Percentiles rank a stretch among this genome's conserved stretches.
phyloP scores from a whole-genome alignment of 352 stramenopile species.

The Globisporangium polare region DNA sequence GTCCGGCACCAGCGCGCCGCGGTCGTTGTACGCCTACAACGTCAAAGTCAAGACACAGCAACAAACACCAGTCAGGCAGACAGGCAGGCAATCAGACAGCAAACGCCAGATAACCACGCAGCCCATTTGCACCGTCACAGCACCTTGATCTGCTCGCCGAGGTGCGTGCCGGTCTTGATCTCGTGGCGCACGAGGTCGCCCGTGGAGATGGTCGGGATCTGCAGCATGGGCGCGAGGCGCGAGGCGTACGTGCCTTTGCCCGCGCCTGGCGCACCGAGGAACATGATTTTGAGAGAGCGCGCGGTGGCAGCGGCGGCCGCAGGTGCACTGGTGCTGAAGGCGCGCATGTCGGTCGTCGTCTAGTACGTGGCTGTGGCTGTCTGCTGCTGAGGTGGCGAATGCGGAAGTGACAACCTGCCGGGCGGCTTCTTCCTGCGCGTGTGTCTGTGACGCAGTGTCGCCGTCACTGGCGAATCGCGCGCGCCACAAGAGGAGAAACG shows the following conservation, averaged over 20 bases:
- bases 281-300: slow-evolving; percentile 81
- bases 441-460: slow-evolving; percentile 9
- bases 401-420: neutral
- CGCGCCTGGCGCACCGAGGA: slow-evolving; percentile 84
- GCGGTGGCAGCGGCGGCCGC: neutral
- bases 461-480: neutral
- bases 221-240: slow-evolving; percentile 79
- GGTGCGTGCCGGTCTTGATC: slow-evolving; percentile 74
- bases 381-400: slow-evolving; percentile 14
- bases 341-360: slow-evolving; percentile 4
- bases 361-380: slow-evolving; percentile 1
- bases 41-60: neutral
- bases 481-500: neutral
- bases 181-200: slow-evolving; percentile 87
- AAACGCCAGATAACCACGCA: neutral
- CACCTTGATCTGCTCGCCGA: slow-evolving; percentile 78
- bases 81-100: neutral
- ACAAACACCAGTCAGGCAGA: neutral
- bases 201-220: slow-evolving; percentile 88
- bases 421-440: neutral
- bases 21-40: slow-evolving; percentile 74
- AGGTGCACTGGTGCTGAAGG: slow-evolving; percentile 20
- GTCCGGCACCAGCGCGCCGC: slow-evolving; percentile 81
- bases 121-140: neutral
- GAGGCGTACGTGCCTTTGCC: slow-evolving; percentile 90